Evolutionary conservation across 2,329 filamentous ascomycete species (phyloP).

Genomic region (Botrytis paeoniae): DNA sequence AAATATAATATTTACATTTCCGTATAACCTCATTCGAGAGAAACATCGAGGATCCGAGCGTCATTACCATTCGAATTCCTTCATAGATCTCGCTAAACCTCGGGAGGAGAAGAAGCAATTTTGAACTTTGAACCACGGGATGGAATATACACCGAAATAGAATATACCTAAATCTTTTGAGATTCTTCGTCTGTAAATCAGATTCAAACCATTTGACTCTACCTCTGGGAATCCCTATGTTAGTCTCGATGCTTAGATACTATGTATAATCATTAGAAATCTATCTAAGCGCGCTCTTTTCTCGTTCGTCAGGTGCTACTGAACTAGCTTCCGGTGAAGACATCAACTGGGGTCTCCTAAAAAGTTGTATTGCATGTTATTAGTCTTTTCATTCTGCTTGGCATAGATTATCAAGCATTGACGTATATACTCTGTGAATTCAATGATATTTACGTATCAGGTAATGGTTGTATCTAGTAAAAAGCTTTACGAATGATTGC

Average conservation of each 20-base stretch:
- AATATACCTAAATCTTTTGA: neutral
- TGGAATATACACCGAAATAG: neutral
- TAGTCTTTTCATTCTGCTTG: neutral
- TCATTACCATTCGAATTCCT: neutral
- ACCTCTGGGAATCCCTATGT: neutral
- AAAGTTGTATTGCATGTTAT: accelerated
- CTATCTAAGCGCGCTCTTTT: neutral
- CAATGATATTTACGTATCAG: accelerated
- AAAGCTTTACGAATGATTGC: no score
- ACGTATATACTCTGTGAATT: accelerated
- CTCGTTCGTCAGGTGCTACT: neutral
- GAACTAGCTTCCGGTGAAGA: neutral
- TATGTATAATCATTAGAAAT: neutral
- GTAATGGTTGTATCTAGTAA: neutral
- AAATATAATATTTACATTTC: neutral
- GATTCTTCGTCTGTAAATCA: accelerated
- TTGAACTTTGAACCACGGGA: accelerated
- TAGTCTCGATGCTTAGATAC: neutral
- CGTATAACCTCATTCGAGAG: neutral
- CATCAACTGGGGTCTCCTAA: neutral
- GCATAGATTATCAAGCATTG: neutral
- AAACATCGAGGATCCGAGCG: accelerated
- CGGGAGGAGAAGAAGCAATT: neutral
- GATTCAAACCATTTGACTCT: accelerated
- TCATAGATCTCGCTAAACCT: neutral